Conservation (phyloP, 169 alveolate genomes). For the Plasmodium ovale region DNA sequence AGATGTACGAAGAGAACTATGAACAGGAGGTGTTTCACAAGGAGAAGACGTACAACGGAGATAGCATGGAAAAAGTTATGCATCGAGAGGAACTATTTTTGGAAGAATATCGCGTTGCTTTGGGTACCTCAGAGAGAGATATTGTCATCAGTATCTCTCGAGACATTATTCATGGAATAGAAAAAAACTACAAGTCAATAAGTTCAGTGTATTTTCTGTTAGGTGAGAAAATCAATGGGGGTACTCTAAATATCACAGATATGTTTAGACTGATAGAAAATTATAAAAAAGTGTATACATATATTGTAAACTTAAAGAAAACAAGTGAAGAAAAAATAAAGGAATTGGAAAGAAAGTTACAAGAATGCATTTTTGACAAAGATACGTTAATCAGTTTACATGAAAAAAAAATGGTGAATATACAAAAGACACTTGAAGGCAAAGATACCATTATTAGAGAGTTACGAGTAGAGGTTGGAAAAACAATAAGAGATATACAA, state of each 20-base stretch:
- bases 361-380: not conserved
- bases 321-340: not conserved
- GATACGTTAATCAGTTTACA: not conserved
- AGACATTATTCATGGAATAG: conserved; percentile 3
- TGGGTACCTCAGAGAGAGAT: not conserved
- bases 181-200: not conserved
- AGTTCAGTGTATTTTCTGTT: conserved; percentile 8
- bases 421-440: not conserved
- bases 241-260: conserved; percentile 3
- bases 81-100: not conserved
- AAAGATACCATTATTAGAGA: conserved; percentile 1
- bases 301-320: not conserved
- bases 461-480: not conserved
- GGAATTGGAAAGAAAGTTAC: not conserved
- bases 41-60: too few relatives aligned
- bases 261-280: conserved; percentile 19
- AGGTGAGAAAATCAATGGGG: not conserved
- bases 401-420: not conserved
- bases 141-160: not conserved
- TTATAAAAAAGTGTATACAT: conserved; percentile 14
- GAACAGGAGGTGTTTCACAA: too few relatives aligned
- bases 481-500: conserved; percentile 3
- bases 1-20: too few relatives aligned
- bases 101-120: not conserved
- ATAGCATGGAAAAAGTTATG: too few relatives aligned